Percentiles rank a stretch among this genome's conserved stretches.
phyloP scores from a whole-genome alignment of 371 early-diverging fungal genomes.

The Lichtheimia corymbifera region DNA sequence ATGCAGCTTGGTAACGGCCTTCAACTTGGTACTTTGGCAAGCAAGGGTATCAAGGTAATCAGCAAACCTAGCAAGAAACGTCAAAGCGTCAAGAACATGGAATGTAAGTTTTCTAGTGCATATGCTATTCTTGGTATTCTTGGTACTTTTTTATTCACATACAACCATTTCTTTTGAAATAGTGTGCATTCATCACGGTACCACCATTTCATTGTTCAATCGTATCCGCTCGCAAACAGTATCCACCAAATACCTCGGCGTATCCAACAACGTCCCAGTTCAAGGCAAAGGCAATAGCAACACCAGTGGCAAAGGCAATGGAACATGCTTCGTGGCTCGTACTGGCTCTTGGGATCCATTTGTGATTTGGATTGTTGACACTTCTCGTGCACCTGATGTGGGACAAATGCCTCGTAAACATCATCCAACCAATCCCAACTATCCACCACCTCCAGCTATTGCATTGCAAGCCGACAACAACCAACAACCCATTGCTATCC shows the following conservation, averaged over 20 bases:
- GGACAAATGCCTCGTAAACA: slow-evolving; percentile 34
- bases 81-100: slow-evolving; percentile 84
- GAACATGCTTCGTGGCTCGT: slow-evolving; percentile 78
- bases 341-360: slow-evolving; percentile 86
- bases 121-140: background rate
- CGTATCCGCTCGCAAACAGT: slow-evolving; percentile 86
- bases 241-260: slow-evolving; percentile 84
- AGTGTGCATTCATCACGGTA: slow-evolving; percentile 86
- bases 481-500: slow-evolving; percentile 67
- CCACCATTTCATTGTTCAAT: slow-evolving; percentile 82
- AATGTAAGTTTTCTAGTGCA: slow-evolving; percentile 45
- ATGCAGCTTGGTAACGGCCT: slow-evolving; percentile 65
- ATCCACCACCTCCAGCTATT: slow-evolving; percentile 77
- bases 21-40: slow-evolving; percentile 66
- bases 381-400: slow-evolving; percentile 48
- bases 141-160: too few relatives aligned
- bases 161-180: slow-evolving; percentile 4
- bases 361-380: slow-evolving; percentile 85
- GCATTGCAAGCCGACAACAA: slow-evolving; percentile 52
- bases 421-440: slow-evolving; percentile 57
- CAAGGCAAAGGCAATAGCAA: slow-evolving; percentile 14
- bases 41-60: slow-evolving; percentile 84
- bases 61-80: slow-evolving; percentile 86
- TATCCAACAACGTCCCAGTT: slow-evolving; percentile 31
- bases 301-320: slow-evolving; percentile 30